These are phyloP conservation scores for Vigna unguiculata DNA, from an alignment of 306 rosid genomes.

Conservation along the genomic window DNA sequence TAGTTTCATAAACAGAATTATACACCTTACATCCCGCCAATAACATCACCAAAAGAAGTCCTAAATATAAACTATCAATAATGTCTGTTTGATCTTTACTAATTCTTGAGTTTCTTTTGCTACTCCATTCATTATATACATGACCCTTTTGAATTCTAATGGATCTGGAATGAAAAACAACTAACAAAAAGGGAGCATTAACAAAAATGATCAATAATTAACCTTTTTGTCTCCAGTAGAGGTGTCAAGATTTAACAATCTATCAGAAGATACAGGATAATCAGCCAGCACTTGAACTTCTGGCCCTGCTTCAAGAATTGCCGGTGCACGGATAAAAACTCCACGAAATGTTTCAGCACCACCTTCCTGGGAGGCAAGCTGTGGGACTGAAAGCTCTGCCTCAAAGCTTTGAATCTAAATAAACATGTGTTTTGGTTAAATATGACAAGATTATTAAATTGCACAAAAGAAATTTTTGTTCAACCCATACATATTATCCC, in stretches of 20 bases:
- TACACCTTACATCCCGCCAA: neutral
- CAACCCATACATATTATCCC: neutral
- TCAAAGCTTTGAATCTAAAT: constrained; percentile 89
- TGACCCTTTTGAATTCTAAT: constrained; percentile 19
- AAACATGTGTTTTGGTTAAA: constrained; percentile 24
- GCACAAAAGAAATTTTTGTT: neutral
- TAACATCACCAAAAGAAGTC: neutral
- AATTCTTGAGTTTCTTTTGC: neutral
- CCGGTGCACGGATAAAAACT: constrained; percentile 96
- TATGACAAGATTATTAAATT: neutral
- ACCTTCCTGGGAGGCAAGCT: constrained; percentile 80
- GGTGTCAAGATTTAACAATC: constrained; percentile 47
- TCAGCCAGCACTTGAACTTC: constrained; percentile 86
- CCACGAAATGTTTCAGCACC: constrained; percentile 92
- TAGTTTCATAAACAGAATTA: constrained; percentile 12
- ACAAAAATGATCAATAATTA: constrained; percentile 30
- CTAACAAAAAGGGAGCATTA: neutral
- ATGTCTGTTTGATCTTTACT: neutral
- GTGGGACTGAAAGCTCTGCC: constrained; percentile 76
- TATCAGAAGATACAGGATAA: constrained; percentile 57
- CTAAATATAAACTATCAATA: neutral
- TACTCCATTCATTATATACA: neutral
- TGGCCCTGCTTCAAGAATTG: constrained; percentile 91
- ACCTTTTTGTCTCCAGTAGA: constrained; percentile 65
- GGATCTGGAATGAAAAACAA: neutral